Base-by-base conservation (phyloP, 2,329 filamentous ascomycete genomes). In the Xylariales sp. region DNA sequence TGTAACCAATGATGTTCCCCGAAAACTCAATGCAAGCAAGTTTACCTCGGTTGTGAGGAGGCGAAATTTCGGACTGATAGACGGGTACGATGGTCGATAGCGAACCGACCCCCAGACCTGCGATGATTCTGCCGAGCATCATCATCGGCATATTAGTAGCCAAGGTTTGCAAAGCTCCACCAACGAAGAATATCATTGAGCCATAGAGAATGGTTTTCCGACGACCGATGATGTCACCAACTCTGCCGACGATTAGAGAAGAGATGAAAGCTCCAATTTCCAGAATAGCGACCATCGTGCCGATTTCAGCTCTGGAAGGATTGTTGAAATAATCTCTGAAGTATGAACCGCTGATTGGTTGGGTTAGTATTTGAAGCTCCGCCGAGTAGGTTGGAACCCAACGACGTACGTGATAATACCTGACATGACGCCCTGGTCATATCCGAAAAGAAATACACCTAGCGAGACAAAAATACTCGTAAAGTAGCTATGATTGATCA, bases 11-110 rank as follows among this genome's bases (percentile, higher is more conserved):
- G 71, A 99, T 97, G 81, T 99, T 99, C 62, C 96, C 96, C 0
- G 95, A 95, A 77, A 98, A 99, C 80, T 99, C 96, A 73, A 99
- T 98, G 80, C 96, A 98, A 30, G 95, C 96, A 69, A 99, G 86
- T 81, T 96, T 97, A 71, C 96, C 96, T 75, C 96, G 88, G 80
- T 97, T 98, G 78, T 99, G 96, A 5, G 96, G 94, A 56, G 96
- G 96, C 50, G 95, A 97, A 76, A 97, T 97, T 78, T 97, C 94
- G 52, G 94, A 95, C 78, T 97, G 94, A 78, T 97, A 97, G 53
- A 97, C 92, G 0, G 94, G 94, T 1, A 97, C 93, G 73, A 97
- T 97, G 55, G 94, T 95, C 0, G 94, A 97, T 54, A 97, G 85
- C 77, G 94, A 92, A 79, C 94, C 94, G 67, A 97, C 93, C 49